Evolutionary conservation across 306 rosid genomes (phyloP).

Genomic region (Argentina anserina): DNA sequence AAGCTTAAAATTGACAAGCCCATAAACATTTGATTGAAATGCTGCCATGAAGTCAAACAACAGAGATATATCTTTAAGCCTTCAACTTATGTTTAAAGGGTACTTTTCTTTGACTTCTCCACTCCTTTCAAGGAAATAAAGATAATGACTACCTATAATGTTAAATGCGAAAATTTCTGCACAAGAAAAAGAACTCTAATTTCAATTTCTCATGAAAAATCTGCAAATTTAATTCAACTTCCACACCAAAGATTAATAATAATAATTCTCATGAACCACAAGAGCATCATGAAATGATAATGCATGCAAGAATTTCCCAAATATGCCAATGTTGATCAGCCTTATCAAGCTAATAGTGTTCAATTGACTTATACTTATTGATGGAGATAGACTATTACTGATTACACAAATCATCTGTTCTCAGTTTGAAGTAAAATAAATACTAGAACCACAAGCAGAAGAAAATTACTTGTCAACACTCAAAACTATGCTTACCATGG

Average conservation of each 20-base stretch:
- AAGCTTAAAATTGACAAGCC: neutral
- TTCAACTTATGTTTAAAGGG: neutral
- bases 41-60: neutral
- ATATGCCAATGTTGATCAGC: neutral
- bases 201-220: neutral
- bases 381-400: neutral
- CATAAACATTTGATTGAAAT: conserved; percentile 6
- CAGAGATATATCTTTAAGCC: neutral
- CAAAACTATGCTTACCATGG: conserved; percentile 41
- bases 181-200: too few species aligned
- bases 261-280: neutral
- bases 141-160: neutral
- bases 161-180: neutral
- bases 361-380: neutral
- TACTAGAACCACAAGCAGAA: neutral
- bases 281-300: neutral
- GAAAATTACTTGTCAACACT: too few species aligned
- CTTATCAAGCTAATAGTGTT: neutral
- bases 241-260: conserved; percentile 8
- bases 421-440: neutral
- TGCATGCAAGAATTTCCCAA: neutral
- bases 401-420: neutral
- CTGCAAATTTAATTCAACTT: neutral
- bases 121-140: neutral
- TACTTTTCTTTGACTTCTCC: neutral